Evolutionary conservation across 441 rosid genomes (phyloP).

Genomic region (Erodium moschatum): DNA sequence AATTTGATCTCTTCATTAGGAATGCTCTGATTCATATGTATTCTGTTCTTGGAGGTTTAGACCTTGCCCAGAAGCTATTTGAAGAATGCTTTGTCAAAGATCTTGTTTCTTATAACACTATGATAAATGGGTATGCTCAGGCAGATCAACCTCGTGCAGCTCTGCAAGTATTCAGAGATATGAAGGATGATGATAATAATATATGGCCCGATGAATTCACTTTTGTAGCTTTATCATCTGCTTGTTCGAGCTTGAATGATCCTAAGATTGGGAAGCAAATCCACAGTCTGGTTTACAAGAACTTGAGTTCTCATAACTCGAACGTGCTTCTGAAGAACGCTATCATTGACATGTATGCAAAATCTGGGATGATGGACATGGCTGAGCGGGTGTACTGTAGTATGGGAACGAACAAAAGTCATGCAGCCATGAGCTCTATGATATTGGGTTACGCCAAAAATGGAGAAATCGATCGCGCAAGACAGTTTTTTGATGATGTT

Average conservation of each 20-base stretch:
- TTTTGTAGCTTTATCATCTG: conserved; percentile 31
- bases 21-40: conserved; percentile 27
- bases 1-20: conserved; percentile 25
- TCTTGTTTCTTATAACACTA: conserved; percentile 27
- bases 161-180: conserved; percentile 22
- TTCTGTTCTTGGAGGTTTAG: conserved; percentile 14
- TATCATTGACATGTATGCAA: conserved; percentile 27
- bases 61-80: conserved; percentile 26
- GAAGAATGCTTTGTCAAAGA: conserved; percentile 30
- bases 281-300: conserved; percentile 14
- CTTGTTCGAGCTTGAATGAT: conserved; percentile 22
- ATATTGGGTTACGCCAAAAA: neutral
- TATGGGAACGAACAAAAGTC: conserved; percentile 2
- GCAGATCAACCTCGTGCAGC: conserved; percentile 20
- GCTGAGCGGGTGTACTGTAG: conserved; percentile 26
- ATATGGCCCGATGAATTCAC: conserved; percentile 32
- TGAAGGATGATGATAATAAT: conserved; percentile 18
- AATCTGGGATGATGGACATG: conserved; percentile 31
- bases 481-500: neutral
- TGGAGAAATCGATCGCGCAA: neutral
- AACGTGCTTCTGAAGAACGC: neutral
- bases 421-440: neutral
- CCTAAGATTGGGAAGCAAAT: conserved; percentile 25
- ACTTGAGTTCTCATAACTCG: neutral
- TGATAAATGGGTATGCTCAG: conserved; percentile 26